Evolutionary conservation across 441 rosid genomes (phyloP).

Genomic region (Geranium incanum): DNA sequence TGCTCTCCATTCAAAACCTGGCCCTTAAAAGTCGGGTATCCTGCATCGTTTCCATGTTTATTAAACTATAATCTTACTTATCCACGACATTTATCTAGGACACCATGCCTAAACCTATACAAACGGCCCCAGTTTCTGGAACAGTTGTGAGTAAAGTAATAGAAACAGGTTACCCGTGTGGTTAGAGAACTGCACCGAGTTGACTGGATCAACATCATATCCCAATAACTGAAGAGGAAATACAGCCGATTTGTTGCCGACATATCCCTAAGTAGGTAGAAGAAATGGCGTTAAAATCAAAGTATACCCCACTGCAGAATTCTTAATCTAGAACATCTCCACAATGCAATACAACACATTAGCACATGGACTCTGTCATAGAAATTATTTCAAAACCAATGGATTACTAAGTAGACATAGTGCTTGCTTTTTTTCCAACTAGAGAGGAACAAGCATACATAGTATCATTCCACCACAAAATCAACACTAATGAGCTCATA

Average conservation of each 20-base stretch:
- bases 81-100: constrained; percentile 8
- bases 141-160: constrained; percentile 32
- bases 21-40: constrained; percentile 91
- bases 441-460: neutral
- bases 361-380: neutral
- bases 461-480: neutral
- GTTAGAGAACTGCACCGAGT: constrained; percentile 98
- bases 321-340: neutral
- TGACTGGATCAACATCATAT: constrained; percentile 92
- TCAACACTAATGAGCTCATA: neutral
- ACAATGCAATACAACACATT: neutral
- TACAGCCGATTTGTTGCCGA: constrained; percentile 95
- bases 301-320: neutral
- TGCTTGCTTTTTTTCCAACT: neutral
- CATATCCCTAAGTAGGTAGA: constrained; percentile 67
- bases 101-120: constrained; percentile 28
- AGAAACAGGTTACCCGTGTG: constrained; percentile 77
- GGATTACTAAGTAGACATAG: neutral
- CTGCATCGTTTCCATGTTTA: constrained; percentile 33
- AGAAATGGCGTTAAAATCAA: neutral
- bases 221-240: constrained; percentile 95
- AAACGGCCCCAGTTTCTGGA: constrained; percentile 34
- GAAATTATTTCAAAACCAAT: neutral
- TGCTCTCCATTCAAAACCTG: constrained; percentile 91
- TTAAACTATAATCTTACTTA: constrained; percentile 14